Conservation (phyloP, 2,329 filamentous ascomycete genomes). For the Reticulascus tulasneorum region DNA sequence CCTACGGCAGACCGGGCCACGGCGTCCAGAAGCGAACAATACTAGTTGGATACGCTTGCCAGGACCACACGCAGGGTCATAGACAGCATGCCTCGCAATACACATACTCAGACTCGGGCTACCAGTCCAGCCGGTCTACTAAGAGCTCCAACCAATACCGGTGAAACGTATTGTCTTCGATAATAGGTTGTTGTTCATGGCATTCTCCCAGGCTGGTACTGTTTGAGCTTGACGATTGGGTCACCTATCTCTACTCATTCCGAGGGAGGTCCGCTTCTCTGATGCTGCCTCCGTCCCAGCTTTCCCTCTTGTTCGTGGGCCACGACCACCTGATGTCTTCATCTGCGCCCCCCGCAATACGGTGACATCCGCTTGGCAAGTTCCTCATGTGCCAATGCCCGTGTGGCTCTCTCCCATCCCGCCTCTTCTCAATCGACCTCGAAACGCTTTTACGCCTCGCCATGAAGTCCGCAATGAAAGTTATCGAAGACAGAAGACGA, state of each 20-base stretch:
- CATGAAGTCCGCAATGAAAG: constrained; percentile 19
- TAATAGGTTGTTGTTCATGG: constrained; percentile 39
- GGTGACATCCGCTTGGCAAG: constrained; percentile 6
- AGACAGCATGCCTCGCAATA: constrained; percentile 35
- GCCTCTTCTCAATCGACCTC: constrained; percentile 2
- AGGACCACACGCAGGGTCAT: constrained; percentile 40
- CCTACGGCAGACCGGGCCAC: constrained; percentile 72
- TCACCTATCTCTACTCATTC: constrained; percentile 46
- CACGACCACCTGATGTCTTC: constrained; percentile 37
- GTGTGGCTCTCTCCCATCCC: constrained; percentile 1
- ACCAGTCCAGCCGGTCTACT: constrained; percentile 46
- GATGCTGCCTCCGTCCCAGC: constrained; percentile 39
- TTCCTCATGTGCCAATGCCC: constrained; percentile 1
- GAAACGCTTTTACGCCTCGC: constrained; percentile 6
- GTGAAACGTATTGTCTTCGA: constrained; percentile 53
- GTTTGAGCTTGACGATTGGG: constrained; percentile 44
- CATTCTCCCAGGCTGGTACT: constrained; percentile 33
- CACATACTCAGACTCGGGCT: constrained; percentile 51
- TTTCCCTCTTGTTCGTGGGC: constrained; percentile 45
- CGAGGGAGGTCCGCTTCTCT: constrained; percentile 27
- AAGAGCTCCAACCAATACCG: constrained; percentile 39
- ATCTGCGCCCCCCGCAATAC: constrained; percentile 26
- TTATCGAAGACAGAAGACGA: constrained; percentile 25
- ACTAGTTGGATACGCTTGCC: constrained; percentile 77
- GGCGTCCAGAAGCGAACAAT: constrained; percentile 69